phyloP scores from a whole-genome alignment of 2,329 filamentous ascomycete species.

The Penicillium rolfsii region DNA sequence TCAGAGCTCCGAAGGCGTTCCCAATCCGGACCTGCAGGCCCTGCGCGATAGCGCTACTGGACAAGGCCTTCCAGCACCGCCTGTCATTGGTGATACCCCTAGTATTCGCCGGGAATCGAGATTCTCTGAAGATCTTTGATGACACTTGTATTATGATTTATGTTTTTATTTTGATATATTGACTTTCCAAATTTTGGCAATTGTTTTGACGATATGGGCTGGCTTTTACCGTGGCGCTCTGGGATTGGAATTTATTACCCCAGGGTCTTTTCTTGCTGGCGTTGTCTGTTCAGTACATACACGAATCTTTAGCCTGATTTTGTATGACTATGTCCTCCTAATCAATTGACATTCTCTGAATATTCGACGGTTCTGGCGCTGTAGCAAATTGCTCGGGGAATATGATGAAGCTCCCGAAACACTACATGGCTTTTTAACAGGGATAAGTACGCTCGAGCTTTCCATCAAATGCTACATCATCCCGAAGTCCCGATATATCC shows the following conservation, averaged over 20 bases:
- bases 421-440: not conserved
- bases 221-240: slow-evolving; percentile 2
- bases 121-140: slow-evolving; percentile 44
- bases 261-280: not conserved
- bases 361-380: not conserved
- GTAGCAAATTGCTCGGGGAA: not conserved
- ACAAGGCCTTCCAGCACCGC: slow-evolving; percentile 37
- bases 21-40: slow-evolving; percentile 30
- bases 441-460: not conserved
- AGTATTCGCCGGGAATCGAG: slow-evolving; percentile 39
- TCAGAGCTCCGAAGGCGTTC: slow-evolving; percentile 13
- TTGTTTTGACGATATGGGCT: not conserved
- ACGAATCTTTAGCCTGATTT: not conserved
- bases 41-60: slow-evolving; percentile 36
- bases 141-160: slow-evolving; percentile 15
- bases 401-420: not conserved
- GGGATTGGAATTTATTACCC: not conserved
- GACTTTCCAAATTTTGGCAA: not conserved
- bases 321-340: not conserved
- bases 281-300: not conserved
- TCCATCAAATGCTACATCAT: not conserved
- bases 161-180: slow-evolving; percentile 5
- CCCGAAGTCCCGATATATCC: not conserved
- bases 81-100: slow-evolving; percentile 32
- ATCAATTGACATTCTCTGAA: not conserved